Evolutionary conservation across 2,329 filamentous ascomycete genomes (phyloP), one percentile per base, ranked within the genome.

Genomic region (Coleophoma crateriformis): DNA sequence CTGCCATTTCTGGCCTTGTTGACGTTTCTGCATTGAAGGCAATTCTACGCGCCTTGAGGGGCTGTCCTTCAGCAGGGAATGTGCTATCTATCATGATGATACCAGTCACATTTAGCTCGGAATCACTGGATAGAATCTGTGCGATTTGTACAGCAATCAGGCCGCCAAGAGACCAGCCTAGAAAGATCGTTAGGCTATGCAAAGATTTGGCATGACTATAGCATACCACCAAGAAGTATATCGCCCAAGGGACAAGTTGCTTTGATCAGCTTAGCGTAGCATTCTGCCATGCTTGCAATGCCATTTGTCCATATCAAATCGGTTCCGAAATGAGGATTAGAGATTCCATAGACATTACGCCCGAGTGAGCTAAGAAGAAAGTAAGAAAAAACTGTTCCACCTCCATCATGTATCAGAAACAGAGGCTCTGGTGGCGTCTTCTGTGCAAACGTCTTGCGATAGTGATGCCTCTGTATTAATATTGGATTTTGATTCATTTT

Each of bases 351-450:
- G 22, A 44, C 41, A 27, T 19, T 44, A 10, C 41, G 41, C 19
- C 20, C 41, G 19, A 44, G 41, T 22, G n/a, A 33, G 3, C 12
- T 3, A 11, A 44, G 20, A 7, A 14, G 19, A 15, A 44, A 44
- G n/a, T 44, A 44, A 33, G 41, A 44, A 20, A 44, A 44, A 32
- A 44, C 41, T n/a, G 41, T 44, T 44, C 41, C 41, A 27, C 41
- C 41, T 44, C 41, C 41, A 44, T 44, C 41, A 44, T 44, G 41
- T 44, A 44, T 44, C 41, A 44, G 20, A 44, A 44, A 44, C 3
- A 44, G n/a, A n/a, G 41, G 41, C 22, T 44, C 41, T 32, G 41
- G 41, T 8, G 41, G 22, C 33, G 41, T 27, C 41, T 44, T 44
- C 19, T 22, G 41, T 33, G 20, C 22, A 44, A 44, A 44, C n/a